These are phyloP conservation scores for Leccinum solheimii DNA, from an alignment of 1,284 basidiomycete genomes.

Conservation along the genomic window DNA sequence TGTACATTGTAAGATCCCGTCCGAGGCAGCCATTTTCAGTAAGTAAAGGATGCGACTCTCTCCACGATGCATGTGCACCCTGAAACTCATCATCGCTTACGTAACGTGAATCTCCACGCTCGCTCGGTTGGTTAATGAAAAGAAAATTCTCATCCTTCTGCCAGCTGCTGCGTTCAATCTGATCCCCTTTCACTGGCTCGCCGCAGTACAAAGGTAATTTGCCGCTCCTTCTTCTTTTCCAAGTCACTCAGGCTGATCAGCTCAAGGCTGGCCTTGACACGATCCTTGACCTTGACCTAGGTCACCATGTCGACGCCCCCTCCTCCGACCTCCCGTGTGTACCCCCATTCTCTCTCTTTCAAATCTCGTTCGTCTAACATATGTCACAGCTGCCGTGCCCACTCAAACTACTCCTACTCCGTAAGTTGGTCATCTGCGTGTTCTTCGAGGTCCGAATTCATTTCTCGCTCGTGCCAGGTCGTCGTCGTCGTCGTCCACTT, in stretches of 20 bases:
- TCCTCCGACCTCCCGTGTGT: conserved; percentile 6
- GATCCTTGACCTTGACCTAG: conserved; percentile 1
- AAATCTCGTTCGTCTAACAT: neutral
- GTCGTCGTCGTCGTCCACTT: neutral
- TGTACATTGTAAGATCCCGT: neutral
- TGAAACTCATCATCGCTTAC: conserved; percentile 7
- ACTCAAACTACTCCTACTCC: neutral
- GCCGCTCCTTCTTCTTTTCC: neutral
- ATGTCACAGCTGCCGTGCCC: neutral
- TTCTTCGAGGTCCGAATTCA: neutral
- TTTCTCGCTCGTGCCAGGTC: neutral
- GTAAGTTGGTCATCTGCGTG: conserved; percentile 9
- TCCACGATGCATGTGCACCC: neutral
- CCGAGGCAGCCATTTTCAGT: neutral
- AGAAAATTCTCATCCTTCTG: conserved; percentile 23
- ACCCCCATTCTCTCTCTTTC: neutral
- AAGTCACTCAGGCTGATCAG: neutral
- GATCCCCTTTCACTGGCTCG: conserved; percentile 2
- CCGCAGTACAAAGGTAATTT: conserved; percentile 9
- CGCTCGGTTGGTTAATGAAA: neutral
- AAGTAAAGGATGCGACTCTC: neutral
- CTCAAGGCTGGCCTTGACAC: conserved; percentile 5
- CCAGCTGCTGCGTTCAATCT: neutral
- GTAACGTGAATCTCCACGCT: conserved; percentile 14
- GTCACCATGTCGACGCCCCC: conserved; percentile 12